Base-by-base conservation (phyloP, 495 filamentous ascomycete genomes). In the Penicillium bialowiezense region DNA sequence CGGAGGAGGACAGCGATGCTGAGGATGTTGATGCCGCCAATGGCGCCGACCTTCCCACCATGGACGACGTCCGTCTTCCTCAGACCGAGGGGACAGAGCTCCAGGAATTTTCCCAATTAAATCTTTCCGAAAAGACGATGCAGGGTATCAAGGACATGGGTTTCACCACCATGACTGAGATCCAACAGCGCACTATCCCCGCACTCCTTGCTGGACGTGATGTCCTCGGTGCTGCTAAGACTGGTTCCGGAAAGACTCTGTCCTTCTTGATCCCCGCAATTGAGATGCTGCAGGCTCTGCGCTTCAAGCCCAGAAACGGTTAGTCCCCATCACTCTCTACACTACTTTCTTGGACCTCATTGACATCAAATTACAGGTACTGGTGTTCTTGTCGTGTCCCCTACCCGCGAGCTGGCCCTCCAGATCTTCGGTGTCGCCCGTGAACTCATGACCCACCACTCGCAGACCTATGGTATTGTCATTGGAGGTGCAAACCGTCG, bases 351-450 rank as follows among this genome's bases (percentile, higher is more conserved):
- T 44, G 19, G 28, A 34, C 19, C 34, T 14, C 38, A 35, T 39
- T 45, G 26, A 40, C 44, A 7, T 45, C 9, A 6, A 23, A 17
- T 21, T 33, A 21, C 35, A 73, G 87, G 90, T 57, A 92, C 89
- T 41, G 91, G 92, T 50, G 89, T 86, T 39, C 85, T 95, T 39
- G 80, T 96, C 2, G 87, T 97, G 18, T 72, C 66, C 33, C 72
- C 69, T 31, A 73, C 70, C 15, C 83, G 93, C 59, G 93, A 98
- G 59, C 73, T 98, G 37, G 93, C 93, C 0, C 77, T 98, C 13
- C 93, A 98, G 67, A 98, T 97, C 18, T 97, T 96, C 60, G 90
- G 90, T 45, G 91, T 97, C 17, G 93, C 91, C 4, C 79, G 92
- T 51, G 92, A 98, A 63, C 78, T 98, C 13, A 88, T 97, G 81